Base-by-base conservation (phyloP, 2,329 filamentous ascomycete genomes). In the Monilinia polystroma region DNA sequence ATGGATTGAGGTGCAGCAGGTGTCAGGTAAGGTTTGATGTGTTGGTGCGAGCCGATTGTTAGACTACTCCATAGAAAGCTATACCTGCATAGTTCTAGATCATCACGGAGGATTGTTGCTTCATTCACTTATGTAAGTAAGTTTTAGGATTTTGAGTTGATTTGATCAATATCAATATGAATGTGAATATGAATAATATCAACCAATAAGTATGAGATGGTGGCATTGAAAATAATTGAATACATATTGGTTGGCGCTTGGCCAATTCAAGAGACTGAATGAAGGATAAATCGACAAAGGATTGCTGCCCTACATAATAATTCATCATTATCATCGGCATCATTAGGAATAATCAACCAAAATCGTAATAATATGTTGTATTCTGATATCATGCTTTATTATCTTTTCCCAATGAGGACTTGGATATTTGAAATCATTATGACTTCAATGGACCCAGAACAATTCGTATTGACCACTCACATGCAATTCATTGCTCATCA, bases 41-140 rank as follows among this genome's bases (percentile, higher is more conserved):
- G 67, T 55, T 68, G 64, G 64, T 66, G 45, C 64, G 56, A 66
- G 56, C 55, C 55, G 64, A 53, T 66, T 38, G 47, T 45, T 55
- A 64, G 49, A 63, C 32, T 51, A 60, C 57, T 49, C 45, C 43
- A 60, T 35, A 35, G 43, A 35, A 60, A 60, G 29, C 43, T 23
- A 47, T 35, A 58, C 26, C 12, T 64, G 43, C 52, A 49, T 58
- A 49, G 29, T 49, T 47, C 56, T 60, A 60, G 29, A 60, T 60
- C 57, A 49, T 49, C 12, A 23, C n/a, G 20, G 20, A 35, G 32
- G n/a, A 23, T 20, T n/a, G 18, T 16, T 49, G n/a, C 57, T 58
- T 45, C 43, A 45, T 58, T 58, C 55, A 43, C 55, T 26, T 43
- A n/a, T 57, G 20, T 47, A n/a, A 35, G 32, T 35, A 35, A 35